Evolutionary conservation across 129 eudicot genomes (phyloP).

Genomic region (Heracleum sosnowskyi): DNA sequence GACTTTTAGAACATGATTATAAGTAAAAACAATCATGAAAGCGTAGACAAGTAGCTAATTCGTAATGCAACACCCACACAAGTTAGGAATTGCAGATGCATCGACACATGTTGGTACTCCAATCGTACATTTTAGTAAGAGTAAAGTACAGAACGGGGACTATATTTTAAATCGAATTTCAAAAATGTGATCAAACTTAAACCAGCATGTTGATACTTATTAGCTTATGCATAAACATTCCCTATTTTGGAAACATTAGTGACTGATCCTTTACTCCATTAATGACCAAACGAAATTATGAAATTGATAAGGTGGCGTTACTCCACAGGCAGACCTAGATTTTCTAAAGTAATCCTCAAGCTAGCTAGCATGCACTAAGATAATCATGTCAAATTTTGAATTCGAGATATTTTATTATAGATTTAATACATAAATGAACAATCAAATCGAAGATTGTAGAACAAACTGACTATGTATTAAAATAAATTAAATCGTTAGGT

Average conservation of each 20-base stretch:
- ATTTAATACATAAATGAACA: not conserved
- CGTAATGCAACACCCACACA: too few species aligned
- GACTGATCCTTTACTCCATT: not conserved
- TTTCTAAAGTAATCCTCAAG: conserved; percentile 1
- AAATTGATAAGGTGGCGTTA: not conserved
- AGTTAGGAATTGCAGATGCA: not conserved
- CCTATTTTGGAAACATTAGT: not conserved
- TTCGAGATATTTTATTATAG: too few species aligned
- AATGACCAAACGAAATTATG: not conserved
- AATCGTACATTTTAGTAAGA: not conserved
- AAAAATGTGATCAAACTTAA: too few species aligned
- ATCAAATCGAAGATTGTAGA: not conserved
- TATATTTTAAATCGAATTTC: too few species aligned
- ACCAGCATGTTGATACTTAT: not conserved
- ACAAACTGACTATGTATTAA: not conserved
- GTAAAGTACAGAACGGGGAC: too few species aligned
- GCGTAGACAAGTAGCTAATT: too few species aligned
- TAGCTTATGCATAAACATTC: not conserved
- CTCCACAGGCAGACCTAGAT: not conserved
- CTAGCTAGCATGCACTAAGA: not conserved
- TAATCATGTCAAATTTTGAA: not conserved
- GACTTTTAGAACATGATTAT: too few species aligned
- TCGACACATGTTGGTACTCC: too few species aligned
- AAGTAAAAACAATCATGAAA: too few species aligned
- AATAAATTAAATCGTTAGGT: not conserved